Percentiles rank a stretch among this genome's conserved stretches.
Evolutionary conservation across 1,284 basidiomycete genomes (phyloP).

Genomic region (Moesziomyces sp.): DNA sequence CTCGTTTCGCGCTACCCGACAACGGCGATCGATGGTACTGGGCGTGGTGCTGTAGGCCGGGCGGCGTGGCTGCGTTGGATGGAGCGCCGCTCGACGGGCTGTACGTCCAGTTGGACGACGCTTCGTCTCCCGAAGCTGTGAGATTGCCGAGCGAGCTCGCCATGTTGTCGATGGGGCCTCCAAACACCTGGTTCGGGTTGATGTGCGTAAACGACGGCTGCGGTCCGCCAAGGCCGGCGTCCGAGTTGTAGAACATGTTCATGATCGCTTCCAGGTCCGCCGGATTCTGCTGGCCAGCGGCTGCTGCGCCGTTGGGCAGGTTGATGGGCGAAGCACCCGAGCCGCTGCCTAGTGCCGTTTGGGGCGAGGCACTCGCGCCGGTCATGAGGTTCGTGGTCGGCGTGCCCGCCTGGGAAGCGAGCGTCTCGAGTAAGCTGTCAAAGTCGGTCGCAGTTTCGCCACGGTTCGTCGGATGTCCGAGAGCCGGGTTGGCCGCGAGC

Average conservation of each 20-base stretch:
- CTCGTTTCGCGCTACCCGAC: slow-evolving; percentile 20
- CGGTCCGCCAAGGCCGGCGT: slow-evolving; percentile 44
- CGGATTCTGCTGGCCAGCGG: slow-evolving; percentile 20
- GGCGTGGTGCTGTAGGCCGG: slow-evolving; percentile 32
- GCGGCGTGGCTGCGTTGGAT: slow-evolving; percentile 52
- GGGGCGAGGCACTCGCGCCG: slow-evolving; percentile 32
- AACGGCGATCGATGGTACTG: slow-evolving; percentile 55
- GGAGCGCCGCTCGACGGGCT: slow-evolving; percentile 52
- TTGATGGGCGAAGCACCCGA: slow-evolving; percentile 37
- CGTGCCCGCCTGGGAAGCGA: slow-evolving; percentile 42
- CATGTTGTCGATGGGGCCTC: slow-evolving; percentile 25
- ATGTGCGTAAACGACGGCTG: slow-evolving; percentile 57
- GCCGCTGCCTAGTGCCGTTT: slow-evolving; percentile 30
- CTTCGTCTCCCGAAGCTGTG: slow-evolving; percentile 51
- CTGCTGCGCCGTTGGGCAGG: slow-evolving; percentile 1
- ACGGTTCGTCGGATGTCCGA: slow-evolving; percentile 2
- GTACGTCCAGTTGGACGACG: slow-evolving; percentile 56
- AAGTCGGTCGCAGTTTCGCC: slow-evolving; percentile 25
- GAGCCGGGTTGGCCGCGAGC: slow-evolving; percentile 5
- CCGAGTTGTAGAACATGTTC: slow-evolving; percentile 63
- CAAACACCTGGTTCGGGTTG: slow-evolving; percentile 63
- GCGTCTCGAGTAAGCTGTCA: slow-evolving; percentile 45
- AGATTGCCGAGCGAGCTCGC: slow-evolving; percentile 30
- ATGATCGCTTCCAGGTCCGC: slow-evolving; percentile 59
- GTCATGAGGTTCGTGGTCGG: slow-evolving; percentile 23